Conservation (phyloP, 2,329 filamentous ascomycete genomes). For the Claviceps paspali region DNA sequence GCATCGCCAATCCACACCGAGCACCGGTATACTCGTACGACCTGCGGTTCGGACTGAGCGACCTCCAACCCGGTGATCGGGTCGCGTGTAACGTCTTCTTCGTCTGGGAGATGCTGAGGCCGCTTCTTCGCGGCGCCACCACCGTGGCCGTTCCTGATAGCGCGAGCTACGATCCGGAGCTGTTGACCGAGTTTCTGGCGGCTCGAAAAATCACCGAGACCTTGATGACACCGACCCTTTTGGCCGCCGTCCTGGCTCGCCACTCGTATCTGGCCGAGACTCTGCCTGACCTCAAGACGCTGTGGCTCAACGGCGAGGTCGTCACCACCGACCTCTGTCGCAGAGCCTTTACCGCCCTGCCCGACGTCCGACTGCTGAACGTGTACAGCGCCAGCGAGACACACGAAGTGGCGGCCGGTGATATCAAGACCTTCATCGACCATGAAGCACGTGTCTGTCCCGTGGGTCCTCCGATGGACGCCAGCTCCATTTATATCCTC, state of each 20-base stretch:
- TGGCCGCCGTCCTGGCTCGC: slow-evolving; percentile 57
- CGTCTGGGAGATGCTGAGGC: slow-evolving; percentile 70
- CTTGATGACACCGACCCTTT: slow-evolving; percentile 67
- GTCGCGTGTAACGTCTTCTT: slow-evolving; percentile 86
- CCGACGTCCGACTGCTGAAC: slow-evolving; percentile 56
- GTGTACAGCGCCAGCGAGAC: slow-evolving; percentile 75
- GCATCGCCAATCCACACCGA: slow-evolving; percentile 64
- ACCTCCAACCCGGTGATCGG: slow-evolving; percentile 55
- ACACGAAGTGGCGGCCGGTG: slow-evolving; percentile 64
- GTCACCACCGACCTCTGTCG: slow-evolving; percentile 64
- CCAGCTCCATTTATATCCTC: slow-evolving; percentile 55
- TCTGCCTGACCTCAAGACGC: slow-evolving; percentile 49
- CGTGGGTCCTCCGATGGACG: slow-evolving; percentile 55
- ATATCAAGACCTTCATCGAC: slow-evolving; percentile 53
- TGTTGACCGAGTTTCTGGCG: slow-evolving; percentile 55
- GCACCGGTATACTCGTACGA: slow-evolving; percentile 62
- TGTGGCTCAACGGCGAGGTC: slow-evolving; percentile 75
- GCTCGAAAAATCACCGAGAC: slow-evolving; percentile 59
- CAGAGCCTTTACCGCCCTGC: slow-evolving; percentile 51
- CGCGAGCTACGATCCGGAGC: slow-evolving; percentile 60
- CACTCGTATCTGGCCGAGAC: slow-evolving; percentile 49
- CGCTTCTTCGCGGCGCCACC: slow-evolving; percentile 59
- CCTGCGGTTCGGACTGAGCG: slow-evolving; percentile 53
- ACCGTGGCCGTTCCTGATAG: slow-evolving; percentile 63
- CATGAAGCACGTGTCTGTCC: slow-evolving; percentile 52